phyloP scores from a whole-genome alignment of 805 yeast genomes.

The Candida sanyiensis region DNA sequence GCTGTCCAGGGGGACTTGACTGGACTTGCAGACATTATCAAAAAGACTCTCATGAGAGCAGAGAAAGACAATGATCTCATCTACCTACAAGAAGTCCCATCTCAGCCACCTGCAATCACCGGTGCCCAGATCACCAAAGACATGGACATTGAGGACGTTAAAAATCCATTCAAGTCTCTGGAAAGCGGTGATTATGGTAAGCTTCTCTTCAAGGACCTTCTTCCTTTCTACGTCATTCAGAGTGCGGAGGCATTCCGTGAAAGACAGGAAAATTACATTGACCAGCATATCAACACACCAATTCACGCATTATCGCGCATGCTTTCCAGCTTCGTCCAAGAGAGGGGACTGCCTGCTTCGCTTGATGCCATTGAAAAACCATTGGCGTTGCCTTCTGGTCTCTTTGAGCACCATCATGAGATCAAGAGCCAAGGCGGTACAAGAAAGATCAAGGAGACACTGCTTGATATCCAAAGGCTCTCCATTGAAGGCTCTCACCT shows the following conservation, averaged over 20 bases:
- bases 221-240: constrained; percentile 65
- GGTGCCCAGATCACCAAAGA: constrained; percentile 56
- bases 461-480: constrained; percentile 41
- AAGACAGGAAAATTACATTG: constrained; percentile 50
- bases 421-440: constrained; percentile 50
- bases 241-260: constrained; percentile 64
- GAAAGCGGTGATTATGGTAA: constrained; percentile 20
- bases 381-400: constrained; percentile 50
- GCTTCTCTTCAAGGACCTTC: constrained; percentile 48
- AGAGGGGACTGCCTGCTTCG: constrained; percentile 52
- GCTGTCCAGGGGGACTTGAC: constrained; percentile 45
- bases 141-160: constrained; percentile 32
- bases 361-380: constrained; percentile 54
- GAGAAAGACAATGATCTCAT: constrained; percentile 80
- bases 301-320: constrained; percentile 40
- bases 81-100: constrained; percentile 63
- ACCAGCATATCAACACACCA: constrained; percentile 42
- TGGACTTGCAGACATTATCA: constrained; percentile 43
- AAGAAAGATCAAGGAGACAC: constrained; percentile 33
- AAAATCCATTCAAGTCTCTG: constrained; percentile 26
- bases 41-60: constrained; percentile 43
- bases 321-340: constrained; percentile 39
- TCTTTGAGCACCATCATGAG: constrained; percentile 50
- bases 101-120: constrained; percentile 36
- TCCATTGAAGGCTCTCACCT: constrained; percentile 36